Evolutionary conservation across 139 green algal species (phyloP), one percentile per base, ranked within the genome.

Genomic region (Chlamydomonas incerta): DNA sequence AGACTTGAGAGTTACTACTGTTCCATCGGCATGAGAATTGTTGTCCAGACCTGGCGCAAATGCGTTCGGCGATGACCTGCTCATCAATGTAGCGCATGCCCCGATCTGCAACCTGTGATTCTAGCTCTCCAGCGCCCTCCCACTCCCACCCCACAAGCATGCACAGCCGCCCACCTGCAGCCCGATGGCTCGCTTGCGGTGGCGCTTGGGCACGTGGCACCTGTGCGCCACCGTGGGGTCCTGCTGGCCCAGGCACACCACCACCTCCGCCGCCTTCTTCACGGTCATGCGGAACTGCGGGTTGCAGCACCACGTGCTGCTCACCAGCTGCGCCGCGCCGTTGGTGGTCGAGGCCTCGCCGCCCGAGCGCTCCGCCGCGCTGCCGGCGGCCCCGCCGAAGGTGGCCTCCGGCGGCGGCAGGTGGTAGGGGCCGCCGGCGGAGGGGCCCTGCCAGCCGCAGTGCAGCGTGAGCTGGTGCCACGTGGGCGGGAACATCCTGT

Each of bases 381-480:
- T 17, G 31, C 57, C 21, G 20, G 55, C 55, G 34, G 33, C 24
- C n/a, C 37, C 47, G 3, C 50, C n/a, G 23, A 83, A 72, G 60
- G 60, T 34, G 28, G 77, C 29, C 34, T 83, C 77, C 58, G 46
- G 8, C 29, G 63, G 65, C 13, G 63, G 66, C 35, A 50, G 6
- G 66, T 74, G 31, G 86, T 88, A 92, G 28, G 90, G 90, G 15
- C 90, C 90, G 10, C 90, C 90, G 0, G 87, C 88, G 37, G 84
- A 88, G 18, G 90, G 87, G 26, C 90, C 90, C 58, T 93, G 86
- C 88, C 88, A 93, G 34, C 90, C 91, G 75, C 89, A 92, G 81
- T 94, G 91, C 60, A 94, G 72, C 50, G 91, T 94, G 31, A 94
- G 89, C 69, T 93, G 89, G 72, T 94, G 91, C 91, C 91, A 94